Base-by-base conservation (phyloP, 768 basidiomycete genomes). In the Termitomyces sp. region DNA sequence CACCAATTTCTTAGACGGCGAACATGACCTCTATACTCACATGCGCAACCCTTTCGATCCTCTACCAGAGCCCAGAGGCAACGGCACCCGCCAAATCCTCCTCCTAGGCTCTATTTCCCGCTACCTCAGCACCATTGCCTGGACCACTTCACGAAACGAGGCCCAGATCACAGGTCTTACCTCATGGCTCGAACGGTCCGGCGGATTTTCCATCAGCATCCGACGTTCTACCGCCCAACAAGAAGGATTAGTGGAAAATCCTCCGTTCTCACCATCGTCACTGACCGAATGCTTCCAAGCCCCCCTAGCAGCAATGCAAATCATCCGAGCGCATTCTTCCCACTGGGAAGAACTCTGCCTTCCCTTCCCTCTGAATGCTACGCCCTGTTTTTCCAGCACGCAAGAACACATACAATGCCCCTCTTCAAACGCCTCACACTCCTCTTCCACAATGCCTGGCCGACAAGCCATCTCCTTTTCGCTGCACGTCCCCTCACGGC, bases 331-430 rank as follows among this genome's bases (percentile, higher is more conserved):
- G 3, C 54, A 59, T 18, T 54, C 45, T 10, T 39, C 23, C 1
- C 49, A 45, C 5, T 59, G 53, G 58, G 41, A 52, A 43, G 58
- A 59, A 15, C 23, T 59, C 9, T 56, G 42, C 25, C 46, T 59
- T 23, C 45, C 41, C 41, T 59, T 18, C 54, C 58, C 13, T 36
- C 15, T 10, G 40, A 18, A 29, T 52, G 51, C 32, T 51, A 50
- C 35, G 27, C 35, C 9, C 38, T n/a, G 23, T 25, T 54, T 5
- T 20, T 54, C 31, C 31, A 50, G 16, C 32, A 25, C 10, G 27
- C 32, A 12, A 40, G 39, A 31, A 20, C n/a, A 23, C 12, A 42
- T 40, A 25, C 15, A 5, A 48, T 53, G 31, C 43, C 36, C 7
- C 38, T 45, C 27, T 40, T 58, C 13, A 51, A 22, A 32, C 41